Evolutionary conservation across 2,329 filamentous ascomycete genomes (phyloP).

Genomic region (Teratosphaeria nubilosa): DNA sequence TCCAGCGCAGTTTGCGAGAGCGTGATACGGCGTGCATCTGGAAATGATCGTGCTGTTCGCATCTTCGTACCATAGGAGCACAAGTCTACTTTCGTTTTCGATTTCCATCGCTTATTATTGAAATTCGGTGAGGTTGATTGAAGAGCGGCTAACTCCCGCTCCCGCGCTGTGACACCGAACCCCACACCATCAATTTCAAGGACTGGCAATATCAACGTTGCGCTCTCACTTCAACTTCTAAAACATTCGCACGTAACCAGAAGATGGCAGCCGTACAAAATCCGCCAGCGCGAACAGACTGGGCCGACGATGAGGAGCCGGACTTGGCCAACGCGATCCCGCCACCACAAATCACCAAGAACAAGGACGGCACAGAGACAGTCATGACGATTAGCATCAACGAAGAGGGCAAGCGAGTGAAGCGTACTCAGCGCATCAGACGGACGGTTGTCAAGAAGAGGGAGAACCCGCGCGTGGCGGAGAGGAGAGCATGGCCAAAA

Average conservation of each 20-base stretch:
- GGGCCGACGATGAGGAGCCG: slow-evolving; percentile 76
- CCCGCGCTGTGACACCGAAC: background rate
- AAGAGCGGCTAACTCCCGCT: background rate
- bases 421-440: slow-evolving; percentile 91
- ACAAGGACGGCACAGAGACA: slow-evolving; percentile 98
- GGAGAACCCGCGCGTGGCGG: slow-evolving; percentile 93
- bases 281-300: slow-evolving; percentile 53
- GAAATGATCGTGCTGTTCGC: too few relatives aligned
- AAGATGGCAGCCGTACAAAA: slow-evolving; percentile 25
- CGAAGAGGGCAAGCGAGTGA: slow-evolving; percentile 90
- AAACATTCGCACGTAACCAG: slow-evolving; percentile 1
- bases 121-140: background rate
- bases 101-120: background rate
- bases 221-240: background rate
- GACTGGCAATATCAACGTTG: background rate
- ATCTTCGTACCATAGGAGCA: too few relatives aligned
- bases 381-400: slow-evolving; percentile 83
- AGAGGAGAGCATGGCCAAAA: slow-evolving; percentile 86
- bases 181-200: background rate
- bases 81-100: too few relatives aligned
- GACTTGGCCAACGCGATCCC: slow-evolving; percentile 80
- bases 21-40: too few relatives aligned
- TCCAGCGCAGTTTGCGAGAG: too few relatives aligned
- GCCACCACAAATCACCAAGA: slow-evolving; percentile 76
- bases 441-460: slow-evolving; percentile 85